Evolutionary conservation across 2,329 filamentous ascomycete species (phyloP).

Genomic region (Orbilia javanica): DNA sequence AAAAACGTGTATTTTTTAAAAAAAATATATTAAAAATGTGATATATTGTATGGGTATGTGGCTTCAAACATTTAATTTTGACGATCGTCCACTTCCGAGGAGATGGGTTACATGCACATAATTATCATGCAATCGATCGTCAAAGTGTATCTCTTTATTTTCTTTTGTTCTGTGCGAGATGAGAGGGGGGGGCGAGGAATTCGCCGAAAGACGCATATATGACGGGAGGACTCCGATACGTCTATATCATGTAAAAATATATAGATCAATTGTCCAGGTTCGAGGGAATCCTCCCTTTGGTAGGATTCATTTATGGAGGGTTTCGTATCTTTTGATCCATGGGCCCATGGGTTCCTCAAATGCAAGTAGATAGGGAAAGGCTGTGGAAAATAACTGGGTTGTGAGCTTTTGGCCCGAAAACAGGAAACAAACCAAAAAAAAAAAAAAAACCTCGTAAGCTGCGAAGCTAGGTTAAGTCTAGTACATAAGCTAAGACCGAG

Average conservation of each 20-base stretch:
- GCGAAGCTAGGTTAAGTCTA: neutral
- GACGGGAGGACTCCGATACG: slow-evolving; percentile 17
- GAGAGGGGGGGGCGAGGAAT: neutral
- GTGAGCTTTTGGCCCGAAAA: neutral
- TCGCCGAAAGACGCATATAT: slow-evolving; percentile 3
- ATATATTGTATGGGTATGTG: neutral
- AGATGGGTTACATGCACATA: neutral
- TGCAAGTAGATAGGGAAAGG: neutral
- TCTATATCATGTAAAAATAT: neutral
- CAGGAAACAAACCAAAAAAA: neutral
- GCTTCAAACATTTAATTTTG: neutral
- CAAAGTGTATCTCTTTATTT: too few relatives aligned
- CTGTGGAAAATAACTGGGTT: neutral
- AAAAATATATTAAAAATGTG: slow-evolving; percentile 21
- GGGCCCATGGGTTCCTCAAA: neutral
- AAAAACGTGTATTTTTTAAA: neutral
- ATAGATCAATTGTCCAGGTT: neutral
- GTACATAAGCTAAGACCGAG: neutral
- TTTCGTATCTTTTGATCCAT: neutral
- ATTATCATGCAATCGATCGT: neutral
- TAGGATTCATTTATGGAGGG: neutral
- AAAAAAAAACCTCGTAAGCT: neutral
- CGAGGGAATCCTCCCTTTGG: neutral
- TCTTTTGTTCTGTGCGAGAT: neutral
- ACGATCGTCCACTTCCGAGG: neutral